Base-by-base conservation (phyloP, 257 asterid species). In the Eustoma russellianum region DNA sequence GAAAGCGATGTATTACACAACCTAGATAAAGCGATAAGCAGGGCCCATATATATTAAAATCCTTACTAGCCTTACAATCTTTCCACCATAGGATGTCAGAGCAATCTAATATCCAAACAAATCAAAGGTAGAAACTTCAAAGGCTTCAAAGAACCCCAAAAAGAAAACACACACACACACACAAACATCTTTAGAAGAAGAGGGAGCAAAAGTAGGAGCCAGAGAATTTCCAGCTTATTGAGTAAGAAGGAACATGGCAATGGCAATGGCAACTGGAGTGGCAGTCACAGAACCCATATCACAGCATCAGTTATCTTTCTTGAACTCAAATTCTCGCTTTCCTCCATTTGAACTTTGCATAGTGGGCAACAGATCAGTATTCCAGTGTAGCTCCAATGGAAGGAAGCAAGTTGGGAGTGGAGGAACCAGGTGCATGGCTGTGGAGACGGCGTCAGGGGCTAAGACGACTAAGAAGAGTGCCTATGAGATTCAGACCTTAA, bases 401-500 rank as follows among this genome's bases (percentile, higher is more conserved):
- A 33, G 74, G 62, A 59, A 69, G 41, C 24, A 46, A 33, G 19
- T 41, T 12, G 61, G 55, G 28, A 41, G 34, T 3, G 64, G 66
- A 15, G 86, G 77, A 12, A 77, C 79, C 2, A 73, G 80, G 62
- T 83, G 97, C 81, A 79, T 74, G 90, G 90, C 97, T 15, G 83
- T 81, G 72, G 84, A 82, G 72, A 77, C 81, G 7, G 7, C 43
- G 9, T 5, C 43, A 0, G 7, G 12, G 1, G 40, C 69, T 28
- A 34, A 64, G 13, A 68, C 51, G 9, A 61, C 79, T 17, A 83
- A 68, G 82, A 87, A 67, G 65, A 69, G 78, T 17, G 74, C 78
- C 0, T 91, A 82, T 73, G 81, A 84, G 68, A 62, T 91, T 9
- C 69, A 78, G 66, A 91, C 91, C 0, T 70, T 91, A 52, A 91